Base-by-base conservation (phyloP, 1,284 basidiomycete genomes). In the Volvariella volvacea region DNA sequence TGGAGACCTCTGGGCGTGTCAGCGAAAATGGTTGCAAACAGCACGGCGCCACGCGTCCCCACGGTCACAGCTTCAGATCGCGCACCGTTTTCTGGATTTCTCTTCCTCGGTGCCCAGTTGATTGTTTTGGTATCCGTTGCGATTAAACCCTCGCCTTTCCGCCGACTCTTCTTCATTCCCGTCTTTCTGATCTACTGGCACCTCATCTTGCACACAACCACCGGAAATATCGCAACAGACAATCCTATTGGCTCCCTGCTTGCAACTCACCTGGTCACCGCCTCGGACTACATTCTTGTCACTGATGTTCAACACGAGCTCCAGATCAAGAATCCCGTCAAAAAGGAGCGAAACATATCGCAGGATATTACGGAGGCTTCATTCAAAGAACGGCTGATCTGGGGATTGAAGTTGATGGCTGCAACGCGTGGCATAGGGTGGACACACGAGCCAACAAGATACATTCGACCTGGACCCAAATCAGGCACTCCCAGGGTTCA, bases 371-470 rank as follows among this genome's bases (percentile, higher is more conserved):
- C 30, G 36, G 14, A 44, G 15, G 36, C 32, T 19, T 21, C 51
- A 1, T 46, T 52, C 32, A 43, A 20, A 31, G 38, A 41, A 14
- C 47, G 56, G 2, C 6, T 52, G 14, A 37, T 41, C 17, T 59
- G 56, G 55, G 50, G 48, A 8, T 37, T 53, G 28, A 39, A 48
- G 9, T 45, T 60, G 4, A 47, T 51, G 28, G 34, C 45, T 22
- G 57, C 53, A 32, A 48, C 54, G 3, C 53, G 58, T 8, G 52
- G 56, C 19, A 54, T 60, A 25, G 56, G 57, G n/a, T 59, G 57
- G 57, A 41, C 52, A 4, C 50, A 53, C 21, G 53, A 57, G 43
- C 46, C 52, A 6, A 39, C 40, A 14, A 37, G 22, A 31, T 25
- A 22, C 39, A 3, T 48, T 22, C 44, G 50, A 22, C 45, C 42